Evolutionary conservation across 176 grass and related monocot species (phyloP), one percentile per base, ranked within the genome.

Genomic region (Themeda triandra): DNA sequence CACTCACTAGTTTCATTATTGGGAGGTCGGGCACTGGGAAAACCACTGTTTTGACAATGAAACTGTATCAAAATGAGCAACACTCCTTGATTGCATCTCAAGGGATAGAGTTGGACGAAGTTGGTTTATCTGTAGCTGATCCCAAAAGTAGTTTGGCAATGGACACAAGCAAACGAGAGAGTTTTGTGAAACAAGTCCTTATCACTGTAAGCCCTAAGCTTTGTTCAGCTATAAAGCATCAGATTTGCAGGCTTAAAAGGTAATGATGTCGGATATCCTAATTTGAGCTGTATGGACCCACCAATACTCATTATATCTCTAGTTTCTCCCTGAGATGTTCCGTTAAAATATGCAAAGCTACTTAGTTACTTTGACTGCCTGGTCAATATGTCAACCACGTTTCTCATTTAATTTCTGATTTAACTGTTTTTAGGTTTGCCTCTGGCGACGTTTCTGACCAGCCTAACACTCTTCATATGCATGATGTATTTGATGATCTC

Each of bases 11-110:
- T 59, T 98, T 98, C 46, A 94, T 98, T 86, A 85, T 98, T 77
- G 95, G 90, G 45, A 85, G 95, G 62, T 98, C 95, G n/a, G 95
- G 95, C 45, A 98, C 95, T 1, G 95, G 95, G 35, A 98, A 98
- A 73, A 98, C 95, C 2, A 98, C 95, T 77, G 70, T 98, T n/a
- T 75, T 98, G 54, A 94, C 92, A 23, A 94, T 89, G 56, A 98
- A 95, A 85, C 28, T 95, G 63, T 81, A 94, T 81, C 90, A 92
- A 75, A 91, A 86, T 33, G 88, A 91, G 82, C 95, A 94, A 56
- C 86, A 82, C 9, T 91, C 83, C 81, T 86, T 89, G 54, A 81
- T 98, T 88, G 84, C 90, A 51, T 91, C 89, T 51, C 71, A 85
- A 75, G 87, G 92, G 30, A 12, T 89, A 35, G 29, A 60, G 54